Conservation (phyloP, 1,139 yeast species). For the Hansenula lynferdii region DNA sequence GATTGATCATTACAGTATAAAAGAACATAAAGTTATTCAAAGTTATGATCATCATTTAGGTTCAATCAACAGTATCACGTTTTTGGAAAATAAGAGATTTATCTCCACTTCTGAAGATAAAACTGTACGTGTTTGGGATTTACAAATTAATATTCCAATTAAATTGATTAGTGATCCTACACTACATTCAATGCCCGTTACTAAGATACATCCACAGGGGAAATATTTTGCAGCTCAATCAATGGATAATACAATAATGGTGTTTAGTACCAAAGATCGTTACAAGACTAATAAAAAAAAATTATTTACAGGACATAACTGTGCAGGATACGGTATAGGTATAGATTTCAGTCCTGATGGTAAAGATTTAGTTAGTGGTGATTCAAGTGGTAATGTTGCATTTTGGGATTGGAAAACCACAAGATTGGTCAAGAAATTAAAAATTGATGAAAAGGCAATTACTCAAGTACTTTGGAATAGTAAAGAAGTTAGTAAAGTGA, state of each 20-base stretch:
- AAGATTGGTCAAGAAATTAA: constrained; percentile 46
- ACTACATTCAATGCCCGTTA: constrained; percentile 74
- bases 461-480: constrained; percentile 67
- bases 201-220: constrained; percentile 52
- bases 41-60: constrained; percentile 80
- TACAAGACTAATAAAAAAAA: constrained; percentile 59
- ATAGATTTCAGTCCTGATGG: constrained; percentile 80
- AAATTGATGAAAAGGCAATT: constrained; percentile 50
- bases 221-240: constrained; percentile 72
- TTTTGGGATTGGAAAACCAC: constrained; percentile 89
- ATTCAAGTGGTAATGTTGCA: constrained; percentile 56
- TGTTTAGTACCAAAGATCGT: constrained; percentile 59
- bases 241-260: constrained; percentile 70
- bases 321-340: constrained; percentile 73
- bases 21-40: constrained; percentile 44
- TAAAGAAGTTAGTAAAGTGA: constrained; percentile 65
- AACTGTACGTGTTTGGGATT: constrained; percentile 81
- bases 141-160: constrained; percentile 77
- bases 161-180: constrained; percentile 79
- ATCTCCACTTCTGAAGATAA: constrained; percentile 84
- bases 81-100: constrained; percentile 53
- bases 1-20: constrained; percentile 63
- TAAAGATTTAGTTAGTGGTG: constrained; percentile 70
- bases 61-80: constrained; percentile 60
- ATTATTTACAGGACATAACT: constrained; percentile 63